Evolutionary conservation across 2,329 filamentous ascomycete species (phyloP), one percentile per base, ranked within the genome.

Genomic region (Cryphonectria naterciae): DNA sequence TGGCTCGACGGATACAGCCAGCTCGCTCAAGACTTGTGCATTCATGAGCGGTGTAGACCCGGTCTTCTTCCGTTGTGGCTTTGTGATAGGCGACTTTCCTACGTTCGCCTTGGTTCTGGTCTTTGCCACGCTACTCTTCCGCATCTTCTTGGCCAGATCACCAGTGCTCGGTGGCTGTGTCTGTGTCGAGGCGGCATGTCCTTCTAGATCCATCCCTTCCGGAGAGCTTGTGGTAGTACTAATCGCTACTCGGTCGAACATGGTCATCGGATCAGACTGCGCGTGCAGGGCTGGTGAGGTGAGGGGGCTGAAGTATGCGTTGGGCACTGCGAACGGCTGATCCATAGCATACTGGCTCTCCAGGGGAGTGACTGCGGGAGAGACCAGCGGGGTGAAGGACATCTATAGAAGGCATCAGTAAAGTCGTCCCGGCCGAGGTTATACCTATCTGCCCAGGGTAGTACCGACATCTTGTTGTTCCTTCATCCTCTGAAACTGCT

Each of bases 211-310:
- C 84, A 88, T 86, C 39, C 90, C 88, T 72, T 82, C 85, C 72
- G 82, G 90, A 73, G 86, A 90, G 80, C 83, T 89, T 67, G 80
- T 84, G 75, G 78, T 83, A 15, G 70, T 72, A 2, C 41, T 25
- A 74, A 74, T 80, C 77, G 79, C 82, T 46, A 81, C 77, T 70
- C 83, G 80, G 66, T 88, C 82, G 73, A 86, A 85, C 66, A 81
- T 76, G 5, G 83, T 79, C 22, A 79, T 79, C 37, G 82, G 77
- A 68, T 90, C 88, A 72, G 84, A 88, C 78, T 94, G 92, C 1
- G 92, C 92, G 79, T 93, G 91, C 25, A 96, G 83, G 4, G 93
- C 92, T 1, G 93, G 93, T 22, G 93, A 96, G 6, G 92, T 94
- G 65, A 96, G 85, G 13, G 93, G 93, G 77, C 93, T 96, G 79